phyloP scores from a whole-genome alignment of 202 grass and related monocot genomes.

The Brachypodium distachyon region DNA sequence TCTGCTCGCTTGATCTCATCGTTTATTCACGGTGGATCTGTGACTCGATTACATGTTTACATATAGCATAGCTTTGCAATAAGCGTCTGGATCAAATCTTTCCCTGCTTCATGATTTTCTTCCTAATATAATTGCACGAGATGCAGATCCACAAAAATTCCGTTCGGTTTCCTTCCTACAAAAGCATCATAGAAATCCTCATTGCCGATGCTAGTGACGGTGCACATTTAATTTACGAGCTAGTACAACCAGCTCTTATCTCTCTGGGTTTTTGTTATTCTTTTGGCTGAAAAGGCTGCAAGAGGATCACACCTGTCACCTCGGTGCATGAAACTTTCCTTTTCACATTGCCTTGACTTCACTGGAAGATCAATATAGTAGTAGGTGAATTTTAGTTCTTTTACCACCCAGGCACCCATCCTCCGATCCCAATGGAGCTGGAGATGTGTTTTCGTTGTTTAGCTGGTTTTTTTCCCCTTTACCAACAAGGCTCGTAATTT shows the following conservation, averaged over 20 bases:
- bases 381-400: background rate
- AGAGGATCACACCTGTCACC: constrained; percentile 5
- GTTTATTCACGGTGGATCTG: background rate
- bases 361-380: background rate
- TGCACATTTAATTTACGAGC: background rate
- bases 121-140: background rate
- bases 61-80: background rate
- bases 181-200: too few species aligned
- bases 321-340: constrained; percentile 14
- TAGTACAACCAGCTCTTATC: constrained; percentile 10
- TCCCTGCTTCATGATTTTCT: background rate
- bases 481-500: background rate
- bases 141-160: background rate
- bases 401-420: background rate
- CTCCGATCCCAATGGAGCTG: too few species aligned
- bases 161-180: background rate
- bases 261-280: constrained; percentile 16
- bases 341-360: background rate
- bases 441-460: background rate
- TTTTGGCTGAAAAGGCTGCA: constrained; percentile 22
- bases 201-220: background rate
- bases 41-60: background rate
- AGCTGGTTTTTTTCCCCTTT: background rate
- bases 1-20: background rate
- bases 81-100: background rate